Evolutionary conservation across 164 flowering plant species (phyloP), one percentile per base, ranked within the genome.

Genomic region (Santalum album): DNA sequence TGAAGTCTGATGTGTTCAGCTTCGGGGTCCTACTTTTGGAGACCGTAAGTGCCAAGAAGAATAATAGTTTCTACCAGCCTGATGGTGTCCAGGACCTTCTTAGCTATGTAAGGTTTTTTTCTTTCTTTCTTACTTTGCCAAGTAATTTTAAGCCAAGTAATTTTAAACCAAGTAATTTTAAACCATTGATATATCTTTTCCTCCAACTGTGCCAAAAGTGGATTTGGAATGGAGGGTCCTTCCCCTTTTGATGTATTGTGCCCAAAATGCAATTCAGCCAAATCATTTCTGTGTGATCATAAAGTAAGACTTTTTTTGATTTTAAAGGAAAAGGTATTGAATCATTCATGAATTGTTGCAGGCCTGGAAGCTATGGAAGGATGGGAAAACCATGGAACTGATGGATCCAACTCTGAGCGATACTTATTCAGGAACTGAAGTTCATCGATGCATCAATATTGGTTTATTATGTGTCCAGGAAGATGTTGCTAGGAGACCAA

Each of bases 281-380:
- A 3, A 29, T 3, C 34, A 29, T 9, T 29, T 29, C n/a, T n/a
- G n/a, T n/a, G n/a, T n/a, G n/a, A n/a, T n/a, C n/a, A n/a, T n/a
- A n/a, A n/a, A n/a, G n/a, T n/a, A n/a, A n/a, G n/a, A n/a, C n/a
- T n/a, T n/a, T n/a, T n/a, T n/a, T n/a, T n/a, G n/a, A n/a, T n/a
- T n/a, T n/a, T n/a, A n/a, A n/a, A n/a, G n/a, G 34, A 12, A 19
- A 46, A 20, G 10, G 14, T 46, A 46, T 20, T n/a, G 50, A 17
- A 6, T 44, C 1, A 14, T 23, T 32, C 22, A 11, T 24, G 22
- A 27, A 34, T 49, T 17, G 49, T 19, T 12, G 21, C 40, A 64
- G 62, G 62, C 62, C 1, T 57, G 67, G 67, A 46, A 38, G 23
- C 20, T 32, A 0, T 64, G 62, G 67, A 51, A 20, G 12, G 53